Conservation (phyloP, 768 basidiomycete species). For the Hericium coralloides region DNA sequence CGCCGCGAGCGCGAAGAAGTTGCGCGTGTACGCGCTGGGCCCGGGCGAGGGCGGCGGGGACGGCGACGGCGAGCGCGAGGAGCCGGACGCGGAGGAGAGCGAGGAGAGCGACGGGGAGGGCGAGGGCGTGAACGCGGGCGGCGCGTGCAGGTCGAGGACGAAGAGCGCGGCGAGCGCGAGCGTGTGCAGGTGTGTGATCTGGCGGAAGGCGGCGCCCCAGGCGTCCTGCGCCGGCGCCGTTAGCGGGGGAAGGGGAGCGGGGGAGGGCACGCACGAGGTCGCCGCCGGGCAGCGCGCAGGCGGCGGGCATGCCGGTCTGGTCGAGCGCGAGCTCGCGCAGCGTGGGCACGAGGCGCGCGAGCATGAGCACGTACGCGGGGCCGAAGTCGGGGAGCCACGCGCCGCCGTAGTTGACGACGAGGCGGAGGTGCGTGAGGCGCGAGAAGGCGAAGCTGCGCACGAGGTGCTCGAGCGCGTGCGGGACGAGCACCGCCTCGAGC, state of each 20-base stretch:
- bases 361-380: background rate
- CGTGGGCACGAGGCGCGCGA: background rate
- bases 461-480: background rate
- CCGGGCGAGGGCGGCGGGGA: constrained; percentile 26
- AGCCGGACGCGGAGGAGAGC: no score
- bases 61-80: no score
- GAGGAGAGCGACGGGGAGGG: no score
- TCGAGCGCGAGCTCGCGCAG: background rate
- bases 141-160: background rate
- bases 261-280: background rate
- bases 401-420: background rate
- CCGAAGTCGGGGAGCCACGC: background rate
- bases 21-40: constrained; percentile 39
- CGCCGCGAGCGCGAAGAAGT: constrained; percentile 3
- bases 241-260: no score
- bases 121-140: background rate
- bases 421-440: background rate
- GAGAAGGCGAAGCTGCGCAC: background rate
- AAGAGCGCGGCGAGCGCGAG: background rate
- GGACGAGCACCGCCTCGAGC: background rate
- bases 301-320: background rate
- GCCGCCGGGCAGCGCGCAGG: background rate
- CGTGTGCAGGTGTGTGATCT: background rate
- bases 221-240: background rate
- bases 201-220: background rate